Base-by-base conservation (phyloP, 805 yeast species). In the baker's yeast (Saccharomyces cerevisiae) region DNA sequence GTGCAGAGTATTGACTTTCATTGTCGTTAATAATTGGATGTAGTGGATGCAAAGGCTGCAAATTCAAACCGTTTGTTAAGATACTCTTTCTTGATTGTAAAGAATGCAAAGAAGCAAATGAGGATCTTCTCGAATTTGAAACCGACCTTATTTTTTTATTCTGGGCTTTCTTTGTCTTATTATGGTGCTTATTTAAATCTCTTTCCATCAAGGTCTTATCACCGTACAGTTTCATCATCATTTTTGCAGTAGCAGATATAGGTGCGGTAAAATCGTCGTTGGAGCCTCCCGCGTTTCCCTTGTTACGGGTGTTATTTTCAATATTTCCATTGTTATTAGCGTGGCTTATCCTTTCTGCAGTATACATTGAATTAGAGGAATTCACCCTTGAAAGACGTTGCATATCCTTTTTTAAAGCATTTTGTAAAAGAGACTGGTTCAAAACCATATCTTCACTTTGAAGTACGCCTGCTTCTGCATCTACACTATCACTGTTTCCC, bases 391-490 rank as follows among this genome's bases (percentile, higher is more conserved):
- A 36, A 21, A 36, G 43, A 8, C 66, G 48, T 41, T 63, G 61
- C 63, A 61, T 57, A 43, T 61, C 68, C 26, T 58, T 59, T 51
- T 59, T 62, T 10, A 63, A 26, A 22, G 55, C 61, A 30, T 58
- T 56, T 22, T 61, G 58, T 21, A 63, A 51, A 11, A 57, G 48
- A 1, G 63, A 49, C 47, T 59, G 61, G 41, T 61, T 63, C 17
- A 63, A 43, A 10, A 63, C 58, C 36, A 57, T 58, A 49, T 63
- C 67, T 41, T 60, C 60, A 47, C 57, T 57, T 36, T 62, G 63
- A 36, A 63, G 46, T 2, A 56, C 50, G 26, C 59, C 60, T 3
- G 55, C 47, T 8, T 53, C 60, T 13, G 52, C 54, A 43, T 57
- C 54, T 43, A 27, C 21, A 9, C 22, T 24, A 14, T 48, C 53